Base-by-base conservation (phyloP, 805 yeast genomes). In the Metschnikowia similis region DNA sequence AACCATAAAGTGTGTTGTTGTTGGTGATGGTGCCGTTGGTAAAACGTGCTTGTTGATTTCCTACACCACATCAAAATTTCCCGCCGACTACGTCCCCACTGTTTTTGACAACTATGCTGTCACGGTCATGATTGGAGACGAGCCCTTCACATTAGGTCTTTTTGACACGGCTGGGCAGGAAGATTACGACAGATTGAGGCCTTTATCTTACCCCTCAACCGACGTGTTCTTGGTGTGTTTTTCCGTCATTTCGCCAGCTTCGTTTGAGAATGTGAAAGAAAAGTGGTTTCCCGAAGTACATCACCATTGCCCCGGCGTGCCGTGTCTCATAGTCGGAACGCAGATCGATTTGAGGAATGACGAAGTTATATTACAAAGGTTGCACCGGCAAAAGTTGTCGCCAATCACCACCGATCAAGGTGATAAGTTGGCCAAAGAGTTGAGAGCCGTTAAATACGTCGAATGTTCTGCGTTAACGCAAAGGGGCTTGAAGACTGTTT, bases 11-110 rank as follows among this genome's bases (percentile, higher is more conserved):
- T 94, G 98, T 79, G 98, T 94, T 58, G 97, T 92, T 57, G 98
- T 94, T 49, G 99, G 99, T 58, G 99, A 94, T 74, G 99, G 99
- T 88, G 98, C 98, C 60, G 98, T 94, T 56, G 99, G 99, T 62
- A 92, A 90, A 52, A 92, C 98, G 16, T 92, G 98, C 75, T 82
- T 94, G 56, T 80, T 94, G 60, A 92, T 92, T 65, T 91, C 97
- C 56, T 92, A 92, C 72, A 92, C 98, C 47, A 92, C 97, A 53
- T 88, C 89, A 74, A 94, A 92, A 69, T 92, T 92, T 72, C 99
- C 99, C 30, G 94, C 96, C 49, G 98, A 94, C 72, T 92, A 92
- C 67, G 97, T 92, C 50, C 99, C 98, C 54, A 92, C 99, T n/a
- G 98, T 92, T 41, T 90, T 92, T 64, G 97, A 91, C 67, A 90